Conservation (phyloP, 331 rosid genomes). For the Telfairia occidentalis region DNA sequence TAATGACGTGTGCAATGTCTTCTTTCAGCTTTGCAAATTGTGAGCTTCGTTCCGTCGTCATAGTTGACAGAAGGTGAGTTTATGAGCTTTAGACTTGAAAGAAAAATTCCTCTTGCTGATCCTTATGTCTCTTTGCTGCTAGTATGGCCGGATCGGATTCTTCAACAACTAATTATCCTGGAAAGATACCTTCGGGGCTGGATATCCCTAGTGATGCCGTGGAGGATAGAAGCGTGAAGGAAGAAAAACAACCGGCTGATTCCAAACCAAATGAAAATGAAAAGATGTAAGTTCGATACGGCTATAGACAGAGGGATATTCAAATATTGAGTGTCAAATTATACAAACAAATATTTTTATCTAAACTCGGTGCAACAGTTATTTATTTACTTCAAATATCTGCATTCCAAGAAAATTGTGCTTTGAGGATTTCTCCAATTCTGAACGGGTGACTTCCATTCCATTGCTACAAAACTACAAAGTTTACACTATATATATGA, state of each 20-base stretch:
- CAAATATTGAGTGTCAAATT: neutral
- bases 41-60: slow-evolving; percentile 32
- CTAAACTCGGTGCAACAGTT: neutral
- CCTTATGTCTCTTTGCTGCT: slow-evolving; percentile 10
- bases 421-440: neutral
- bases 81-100: neutral
- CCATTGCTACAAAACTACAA: neutral
- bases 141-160: slow-evolving; percentile 27
- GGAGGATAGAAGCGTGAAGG: neutral
- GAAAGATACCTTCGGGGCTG: slow-evolving; percentile 25
- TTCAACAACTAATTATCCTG: slow-evolving; percentile 27
- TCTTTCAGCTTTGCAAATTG: slow-evolving; percentile 35
- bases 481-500: neutral
- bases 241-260: slow-evolving; percentile 13
- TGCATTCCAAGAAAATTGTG: neutral
- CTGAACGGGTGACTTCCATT: neutral
- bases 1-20: neutral
- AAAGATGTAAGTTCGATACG: slow-evolving; percentile 4
- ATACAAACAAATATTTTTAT: slow-evolving; percentile 9
- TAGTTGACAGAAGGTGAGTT: slow-evolving; percentile 33
- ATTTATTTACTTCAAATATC: neutral
- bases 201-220: slow-evolving; percentile 23
- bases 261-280: neutral
- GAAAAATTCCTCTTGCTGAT: slow-evolving; percentile 6
- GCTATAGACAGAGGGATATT: neutral